phyloP scores from a whole-genome alignment of 129 eudicot species.

The Chrysanthemum makinoi region DNA sequence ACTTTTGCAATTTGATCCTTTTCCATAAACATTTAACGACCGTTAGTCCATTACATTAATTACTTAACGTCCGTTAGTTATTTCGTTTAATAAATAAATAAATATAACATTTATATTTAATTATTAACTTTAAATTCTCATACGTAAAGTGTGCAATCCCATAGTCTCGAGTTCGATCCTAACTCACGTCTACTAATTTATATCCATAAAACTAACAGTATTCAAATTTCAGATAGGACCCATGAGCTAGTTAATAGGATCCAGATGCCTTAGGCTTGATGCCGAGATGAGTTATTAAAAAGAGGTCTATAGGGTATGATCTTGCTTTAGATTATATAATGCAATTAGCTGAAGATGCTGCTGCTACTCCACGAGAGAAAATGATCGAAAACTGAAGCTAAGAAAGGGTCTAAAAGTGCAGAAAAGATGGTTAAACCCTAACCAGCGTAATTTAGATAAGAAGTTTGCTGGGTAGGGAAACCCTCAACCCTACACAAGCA shows the following conservation, averaged over 20 bases:
- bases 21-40: too few relatives aligned
- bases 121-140: too few relatives aligned
- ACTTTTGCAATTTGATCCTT: too few relatives aligned
- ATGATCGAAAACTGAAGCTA: conserved; percentile 31
- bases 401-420: conserved; percentile 53
- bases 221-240: conserved; percentile 36
- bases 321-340: conserved; percentile 74
- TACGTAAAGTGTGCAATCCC: too few relatives aligned
- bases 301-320: conserved; percentile 47
- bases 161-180: too few relatives aligned
- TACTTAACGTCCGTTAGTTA: too few relatives aligned
- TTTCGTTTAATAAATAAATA: too few relatives aligned
- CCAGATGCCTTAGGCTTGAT: conserved; percentile 75
- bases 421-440: conserved; percentile 48
- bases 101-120: too few relatives aligned
- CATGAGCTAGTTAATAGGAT: conserved; percentile 47
- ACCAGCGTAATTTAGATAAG: conserved; percentile 15
- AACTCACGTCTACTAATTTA: too few relatives aligned
- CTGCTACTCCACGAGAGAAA: conserved; percentile 30
- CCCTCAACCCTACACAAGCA: conserved; percentile 69
- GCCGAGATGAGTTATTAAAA: conserved; percentile 67
- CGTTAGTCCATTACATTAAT: too few relatives aligned
- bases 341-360: conserved; percentile 40
- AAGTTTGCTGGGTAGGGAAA: conserved; percentile 34
- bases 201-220: too few relatives aligned